These are phyloP conservation scores for Colletotrichum paranaense DNA, from an alignment of 2,329 filamentous ascomycete species.

Conservation along the genomic window DNA sequence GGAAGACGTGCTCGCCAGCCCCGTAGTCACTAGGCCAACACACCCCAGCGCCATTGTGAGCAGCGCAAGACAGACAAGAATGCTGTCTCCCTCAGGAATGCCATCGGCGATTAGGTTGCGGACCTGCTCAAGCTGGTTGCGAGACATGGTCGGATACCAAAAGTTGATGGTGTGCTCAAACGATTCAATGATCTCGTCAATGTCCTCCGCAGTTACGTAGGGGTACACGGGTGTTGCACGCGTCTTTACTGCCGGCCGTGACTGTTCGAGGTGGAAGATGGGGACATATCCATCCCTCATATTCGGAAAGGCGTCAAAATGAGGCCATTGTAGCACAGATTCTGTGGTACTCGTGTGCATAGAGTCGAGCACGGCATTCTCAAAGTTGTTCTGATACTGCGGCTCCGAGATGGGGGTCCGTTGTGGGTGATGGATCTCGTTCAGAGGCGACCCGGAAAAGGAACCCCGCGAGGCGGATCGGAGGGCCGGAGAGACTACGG, in stretches of 20 bases:
- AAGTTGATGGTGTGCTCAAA: constrained; percentile 62
- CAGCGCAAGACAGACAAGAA: constrained; percentile 54
- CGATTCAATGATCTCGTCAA: constrained; percentile 52
- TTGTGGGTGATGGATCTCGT: constrained; percentile 37
- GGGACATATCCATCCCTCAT: constrained; percentile 55
- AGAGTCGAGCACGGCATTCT: constrained; percentile 61
- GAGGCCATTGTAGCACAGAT: constrained; percentile 62
- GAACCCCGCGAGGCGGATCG: constrained; percentile 40
- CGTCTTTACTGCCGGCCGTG: constrained; percentile 48
- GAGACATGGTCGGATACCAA: constrained; percentile 63
- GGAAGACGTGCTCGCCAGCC: constrained; percentile 37
- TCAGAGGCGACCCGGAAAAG: constrained; percentile 37
- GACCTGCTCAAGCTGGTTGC: constrained; percentile 47
- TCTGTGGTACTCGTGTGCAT: constrained; percentile 64
- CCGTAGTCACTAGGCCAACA: constrained; percentile 52
- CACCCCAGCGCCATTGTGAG: constrained; percentile 61
- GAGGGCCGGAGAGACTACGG: constrained; percentile 35
- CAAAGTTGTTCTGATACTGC: constrained; percentile 44
- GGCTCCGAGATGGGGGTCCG: constrained; percentile 39
- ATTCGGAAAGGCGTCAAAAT: constrained; percentile 57
- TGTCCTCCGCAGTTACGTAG: constrained; percentile 53
- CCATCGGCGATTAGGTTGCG: constrained; percentile 46
- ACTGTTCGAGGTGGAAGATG: constrained; percentile 61
- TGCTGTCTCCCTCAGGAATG: constrained; percentile 49
- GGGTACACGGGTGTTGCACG: constrained; percentile 52